Evolutionary conservation across 257 asterid species (phyloP), one percentile per base, ranked within the genome.

Genomic region (Ilex aquifolium): DNA sequence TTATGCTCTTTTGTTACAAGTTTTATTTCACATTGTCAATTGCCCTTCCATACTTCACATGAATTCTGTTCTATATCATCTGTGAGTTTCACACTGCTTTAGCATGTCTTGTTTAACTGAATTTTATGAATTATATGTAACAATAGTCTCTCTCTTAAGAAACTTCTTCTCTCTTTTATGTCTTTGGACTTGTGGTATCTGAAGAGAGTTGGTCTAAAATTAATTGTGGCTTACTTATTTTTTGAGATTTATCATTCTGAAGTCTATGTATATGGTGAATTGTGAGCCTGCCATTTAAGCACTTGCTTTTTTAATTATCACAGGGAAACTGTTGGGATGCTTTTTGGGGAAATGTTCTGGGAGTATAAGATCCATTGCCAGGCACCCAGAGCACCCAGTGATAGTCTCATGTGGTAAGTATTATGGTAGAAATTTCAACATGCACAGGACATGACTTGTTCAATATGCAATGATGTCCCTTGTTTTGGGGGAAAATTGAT

Each of bases 371-470:
- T 87, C 97, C 69, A 84, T 90, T 64, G 90, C 67, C 44, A 80
- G 95, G 75, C 99, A 93, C 65, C 87, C 88, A 2, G 77, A 79
- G 65, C 88, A 75, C 65, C 99, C 96, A 44, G 79, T 93, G 21
- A 80, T 93, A 70, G 99, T 96, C 56, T 93, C 99, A 29, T 90
- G 97, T 76, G 96, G 97, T 92, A 69, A 80, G 95, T 72, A 55
- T 51, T 49, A 21, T 49, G 14, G 14, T 12, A 12, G 54, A 49
- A 12, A 15, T 49, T 49, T 49, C 54, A 6, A 49, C 14, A 49
- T 49, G 54, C 54, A 12, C 14, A 49, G 10, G 14, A 49, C 17
- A 49, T 49, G 54, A 12, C 4, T n/a, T 42, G 17, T 31, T 31
- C 61, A 32, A 50, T 61, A 31, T 59, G 8, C 52, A 59, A 7